Evolutionary conservation across 352 stramenopile species (phyloP).

Genomic region (Achlya hypogyna): DNA sequence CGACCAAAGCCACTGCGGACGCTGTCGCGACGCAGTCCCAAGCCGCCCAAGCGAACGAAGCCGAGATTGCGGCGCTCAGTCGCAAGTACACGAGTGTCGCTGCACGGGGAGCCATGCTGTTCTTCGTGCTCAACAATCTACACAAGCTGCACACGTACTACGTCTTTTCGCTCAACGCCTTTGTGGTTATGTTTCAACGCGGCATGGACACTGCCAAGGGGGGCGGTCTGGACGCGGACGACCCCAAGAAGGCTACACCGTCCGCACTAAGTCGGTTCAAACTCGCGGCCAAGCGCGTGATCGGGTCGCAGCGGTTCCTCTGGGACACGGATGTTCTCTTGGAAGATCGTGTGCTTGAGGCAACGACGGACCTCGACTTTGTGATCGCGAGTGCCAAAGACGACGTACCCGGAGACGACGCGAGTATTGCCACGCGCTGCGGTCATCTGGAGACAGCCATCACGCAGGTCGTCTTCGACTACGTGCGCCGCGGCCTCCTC

Average conservation of each 20-base stretch:
- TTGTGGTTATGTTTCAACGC: slow-evolving; percentile 92
- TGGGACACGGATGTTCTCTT: slow-evolving; percentile 81
- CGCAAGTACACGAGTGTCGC: slow-evolving; percentile 90
- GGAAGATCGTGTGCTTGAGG: slow-evolving; percentile 54
- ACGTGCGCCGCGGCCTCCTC: slow-evolving; percentile 90
- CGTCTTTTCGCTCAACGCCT: slow-evolving; percentile 92
- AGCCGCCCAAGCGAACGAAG: slow-evolving; percentile 62
- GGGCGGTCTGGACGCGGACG: slow-evolving; percentile 13
- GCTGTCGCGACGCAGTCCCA: slow-evolving; percentile 77
- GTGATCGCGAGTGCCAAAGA: slow-evolving; percentile 46
- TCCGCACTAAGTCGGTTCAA: slow-evolving; percentile 46
- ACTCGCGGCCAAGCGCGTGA: slow-evolving; percentile 75
- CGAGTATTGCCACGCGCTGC: slow-evolving; percentile 48
- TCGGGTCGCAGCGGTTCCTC: slow-evolving; percentile 74
- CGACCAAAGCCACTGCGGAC: slow-evolving; percentile 85
- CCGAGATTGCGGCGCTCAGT: slow-evolving; percentile 76
- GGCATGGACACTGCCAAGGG: slow-evolving; percentile 80
- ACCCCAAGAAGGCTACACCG: slow-evolving; percentile 23
- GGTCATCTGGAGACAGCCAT: slow-evolving; percentile 52
- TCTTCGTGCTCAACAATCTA: slow-evolving; percentile 92
- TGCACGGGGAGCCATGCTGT: slow-evolving; percentile 85
- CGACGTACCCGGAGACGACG: slow-evolving; percentile 34
- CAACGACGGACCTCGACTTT: slow-evolving; percentile 42
- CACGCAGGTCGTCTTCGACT: slow-evolving; percentile 89
- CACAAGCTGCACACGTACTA: slow-evolving; percentile 92